Base-by-base conservation (phyloP, 2,329 filamentous ascomycete genomes). In the Zasmidium cellare region DNA sequence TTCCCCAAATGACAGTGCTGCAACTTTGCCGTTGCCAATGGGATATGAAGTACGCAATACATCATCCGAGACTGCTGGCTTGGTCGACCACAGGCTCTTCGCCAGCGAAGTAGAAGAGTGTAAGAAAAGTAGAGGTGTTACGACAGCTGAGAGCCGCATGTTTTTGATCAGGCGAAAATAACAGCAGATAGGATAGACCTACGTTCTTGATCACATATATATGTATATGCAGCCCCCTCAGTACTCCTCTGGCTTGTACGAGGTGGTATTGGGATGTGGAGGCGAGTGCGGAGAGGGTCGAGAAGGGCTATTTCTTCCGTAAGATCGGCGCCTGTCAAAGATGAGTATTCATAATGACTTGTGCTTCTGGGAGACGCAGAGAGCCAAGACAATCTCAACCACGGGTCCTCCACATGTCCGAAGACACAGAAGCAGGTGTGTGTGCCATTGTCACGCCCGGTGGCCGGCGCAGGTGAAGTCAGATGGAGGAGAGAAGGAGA, bases 21-120 rank as follows among this genome's bases (percentile, higher is more conserved):
- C 35, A n/a, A 41, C 35, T 24, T 28, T 35, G 1, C 79, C 80
- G 69, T 82, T 82, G 12, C 80, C 80, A n/a, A 82, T 61, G 0
- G 77, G 76, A 62, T 49, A 55, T 3, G 58, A 55, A n/a, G 55
- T 54, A n/a, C 53, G 58, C 23, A 60, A 55, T 45, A 55, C 57
- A 28, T 44, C 49, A 35, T 51, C 57, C 50, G 45, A 54, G 51
- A 52, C 51, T 46, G 55, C 58, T 44, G 58, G 55, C 20, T 47
- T 22, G 1, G 45, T 54, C n/a, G 58, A 58, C 58, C 58, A 60
- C 2, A 60, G 55, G 18, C 51, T 46, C 24, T 60, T 60, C 2
- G 49, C 53, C 1, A 41, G 46, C 16, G 35, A 41, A 16, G 35
- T 18, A 14, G 35, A 28, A 11, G 6, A 6, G 25, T 11, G 11